These are phyloP conservation scores for Dendrothele bispora DNA, from an alignment of 768 basidiomycete species.

Conservation along the genomic window DNA sequence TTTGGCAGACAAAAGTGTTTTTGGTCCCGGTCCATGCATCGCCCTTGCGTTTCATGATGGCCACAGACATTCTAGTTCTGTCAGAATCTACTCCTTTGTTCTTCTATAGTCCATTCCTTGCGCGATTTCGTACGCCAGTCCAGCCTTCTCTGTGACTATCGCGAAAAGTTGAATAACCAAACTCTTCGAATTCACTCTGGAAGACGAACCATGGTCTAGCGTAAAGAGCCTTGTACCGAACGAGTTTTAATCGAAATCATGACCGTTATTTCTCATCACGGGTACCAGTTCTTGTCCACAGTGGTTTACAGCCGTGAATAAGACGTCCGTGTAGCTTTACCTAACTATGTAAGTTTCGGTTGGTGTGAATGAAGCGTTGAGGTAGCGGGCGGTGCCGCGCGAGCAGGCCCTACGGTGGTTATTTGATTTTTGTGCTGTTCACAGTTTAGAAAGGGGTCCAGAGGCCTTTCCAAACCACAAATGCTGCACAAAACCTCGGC, in stretches of 20 bases:
- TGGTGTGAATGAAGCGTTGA: too few relatives aligned
- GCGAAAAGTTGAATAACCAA: constrained; percentile 58
- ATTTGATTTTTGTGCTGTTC: too few relatives aligned
- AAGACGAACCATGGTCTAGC: constrained; percentile 72
- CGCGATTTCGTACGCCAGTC: constrained; percentile 52
- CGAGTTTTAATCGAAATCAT: constrained; percentile 70
- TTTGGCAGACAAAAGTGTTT: too few relatives aligned
- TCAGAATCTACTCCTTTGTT: constrained; percentile 73
- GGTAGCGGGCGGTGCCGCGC: too few relatives aligned
- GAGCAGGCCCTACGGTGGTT: too few relatives aligned
- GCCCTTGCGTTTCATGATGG: too few relatives aligned
- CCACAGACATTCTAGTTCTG: constrained; percentile 53
- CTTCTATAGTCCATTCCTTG: constrained; percentile 49
- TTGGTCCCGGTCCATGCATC: too few relatives aligned
- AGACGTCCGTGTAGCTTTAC: constrained; percentile 72
- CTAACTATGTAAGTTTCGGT: too few relatives aligned
- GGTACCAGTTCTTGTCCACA: constrained; percentile 63
- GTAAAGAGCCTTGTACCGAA: constrained; percentile 66
- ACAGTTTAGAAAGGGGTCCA: too few relatives aligned
- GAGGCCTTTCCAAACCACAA: too few relatives aligned
- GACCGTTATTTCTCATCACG: constrained; percentile 58
- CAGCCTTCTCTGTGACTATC: constrained; percentile 36
- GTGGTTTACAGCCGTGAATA: constrained; percentile 77
- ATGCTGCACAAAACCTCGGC: too few relatives aligned
- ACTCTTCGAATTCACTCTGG: constrained; percentile 64